These are phyloP conservation scores for Rhypophila decipiens DNA, from an alignment of 495 filamentous ascomycete species.

Conservation along the genomic window DNA sequence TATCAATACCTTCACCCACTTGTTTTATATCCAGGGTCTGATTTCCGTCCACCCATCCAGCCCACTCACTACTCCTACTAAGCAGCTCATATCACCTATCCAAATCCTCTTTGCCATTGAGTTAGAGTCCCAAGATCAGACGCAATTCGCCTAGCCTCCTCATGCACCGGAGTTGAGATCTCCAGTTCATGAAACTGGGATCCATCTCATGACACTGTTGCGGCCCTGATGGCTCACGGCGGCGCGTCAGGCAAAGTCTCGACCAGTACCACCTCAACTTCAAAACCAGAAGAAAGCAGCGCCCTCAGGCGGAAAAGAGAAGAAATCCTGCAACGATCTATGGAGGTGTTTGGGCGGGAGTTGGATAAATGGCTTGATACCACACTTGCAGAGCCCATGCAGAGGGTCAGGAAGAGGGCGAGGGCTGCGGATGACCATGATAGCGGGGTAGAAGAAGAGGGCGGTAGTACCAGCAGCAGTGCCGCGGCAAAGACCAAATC, in stretches of 20 bases:
- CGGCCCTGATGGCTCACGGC: constrained; percentile 22
- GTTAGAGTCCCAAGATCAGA: no score
- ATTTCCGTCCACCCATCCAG: no score
- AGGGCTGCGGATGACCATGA: constrained; percentile 7
- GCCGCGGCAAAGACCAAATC: not conserved
- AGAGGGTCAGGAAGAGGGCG: constrained; percentile 8
- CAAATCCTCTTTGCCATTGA: no score
- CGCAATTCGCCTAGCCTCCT: no score
- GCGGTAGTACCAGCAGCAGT: not conserved
- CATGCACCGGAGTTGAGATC: constrained; percentile 24
- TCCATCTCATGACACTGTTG: constrained; percentile 10
- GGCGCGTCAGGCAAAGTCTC: constrained; percentile 18
- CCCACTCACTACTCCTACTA: no score
- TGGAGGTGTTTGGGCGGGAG: constrained; percentile 17
- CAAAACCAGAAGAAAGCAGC: constrained; percentile 11
- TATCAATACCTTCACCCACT: no score
- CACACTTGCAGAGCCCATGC: not conserved
- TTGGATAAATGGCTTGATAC: constrained; percentile 24
- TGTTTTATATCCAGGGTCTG: no score
- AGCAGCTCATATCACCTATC: no score
- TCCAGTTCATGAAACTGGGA: constrained; percentile 15
- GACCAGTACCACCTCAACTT: no score
- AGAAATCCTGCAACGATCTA: constrained; percentile 23
- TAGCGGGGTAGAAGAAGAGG: constrained; percentile 1
- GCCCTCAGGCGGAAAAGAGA: constrained; percentile 22